phyloP scores from a whole-genome alignment of 129 eudicot species.

The Saussurea involucrata region DNA sequence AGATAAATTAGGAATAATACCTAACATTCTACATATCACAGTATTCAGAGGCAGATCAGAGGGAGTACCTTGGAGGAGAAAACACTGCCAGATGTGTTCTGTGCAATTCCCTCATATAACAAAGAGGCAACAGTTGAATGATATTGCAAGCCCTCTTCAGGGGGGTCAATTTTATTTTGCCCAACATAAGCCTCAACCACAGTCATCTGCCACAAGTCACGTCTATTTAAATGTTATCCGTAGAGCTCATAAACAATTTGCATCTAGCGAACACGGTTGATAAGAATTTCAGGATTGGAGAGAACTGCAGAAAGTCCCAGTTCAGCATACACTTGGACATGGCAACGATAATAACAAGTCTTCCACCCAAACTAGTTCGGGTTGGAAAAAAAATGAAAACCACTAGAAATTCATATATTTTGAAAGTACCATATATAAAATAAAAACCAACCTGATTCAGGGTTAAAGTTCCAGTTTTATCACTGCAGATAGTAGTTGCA shows the following conservation, averaged over 20 bases:
- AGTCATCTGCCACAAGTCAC: slow-evolving; percentile 61
- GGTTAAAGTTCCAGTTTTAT: slow-evolving; percentile 93
- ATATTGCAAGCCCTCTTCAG: slow-evolving; percentile 57
- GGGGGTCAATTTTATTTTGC: slow-evolving; percentile 47
- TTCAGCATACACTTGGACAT: background rate
- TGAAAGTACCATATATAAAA: background rate
- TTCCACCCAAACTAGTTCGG: background rate
- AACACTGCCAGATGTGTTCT: slow-evolving; percentile 84
- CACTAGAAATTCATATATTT: background rate
- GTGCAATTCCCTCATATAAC: slow-evolving; percentile 75
- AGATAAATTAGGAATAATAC: background rate
- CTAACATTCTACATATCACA: background rate
- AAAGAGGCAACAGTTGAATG: slow-evolving; percentile 49
- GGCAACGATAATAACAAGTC: background rate
- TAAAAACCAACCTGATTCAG: slow-evolving; percentile 68
- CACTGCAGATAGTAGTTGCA: slow-evolving; percentile 96
- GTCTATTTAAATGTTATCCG: background rate
- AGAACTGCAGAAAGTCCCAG: background rate
- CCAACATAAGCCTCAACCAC: slow-evolving; percentile 86
- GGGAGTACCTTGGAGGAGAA: slow-evolving; percentile 58
- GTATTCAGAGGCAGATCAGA: background rate
- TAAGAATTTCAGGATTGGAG: background rate
- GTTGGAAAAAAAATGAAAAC: background rate
- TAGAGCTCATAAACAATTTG: background rate
- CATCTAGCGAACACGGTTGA: background rate